Conservation (phyloP, 495 filamentous ascomycete species). For the Lophium mytilinum region DNA sequence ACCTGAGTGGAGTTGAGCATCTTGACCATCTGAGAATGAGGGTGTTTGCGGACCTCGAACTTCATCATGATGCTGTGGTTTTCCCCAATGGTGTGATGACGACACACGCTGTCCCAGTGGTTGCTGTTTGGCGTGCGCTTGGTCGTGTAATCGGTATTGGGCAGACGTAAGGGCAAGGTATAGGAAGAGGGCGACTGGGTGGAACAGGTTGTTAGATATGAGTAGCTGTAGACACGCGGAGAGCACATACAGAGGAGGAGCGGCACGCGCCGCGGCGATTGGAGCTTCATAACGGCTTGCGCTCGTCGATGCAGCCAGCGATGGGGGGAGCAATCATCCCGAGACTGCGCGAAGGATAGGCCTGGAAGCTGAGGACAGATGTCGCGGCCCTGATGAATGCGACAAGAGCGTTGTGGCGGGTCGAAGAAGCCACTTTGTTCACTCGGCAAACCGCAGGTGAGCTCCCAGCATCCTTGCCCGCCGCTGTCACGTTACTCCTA, state of each 20-base stretch:
- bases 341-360: neutral
- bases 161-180: conserved; percentile 14
- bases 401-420: too few species aligned
- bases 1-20: neutral
- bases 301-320: neutral
- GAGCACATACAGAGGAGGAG: conserved; percentile 18
- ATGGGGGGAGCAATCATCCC: conserved; percentile 10
- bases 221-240: neutral
- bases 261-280: conserved; percentile 24
- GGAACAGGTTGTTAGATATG: neutral
- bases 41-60: conserved; percentile 1
- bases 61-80: conserved; percentile 3
- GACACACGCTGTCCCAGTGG: conserved; percentile 5
- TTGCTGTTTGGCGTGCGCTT: conserved; percentile 8
- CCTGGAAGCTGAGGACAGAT: neutral
- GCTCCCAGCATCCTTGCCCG: too few species aligned
- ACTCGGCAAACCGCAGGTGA: neutral
- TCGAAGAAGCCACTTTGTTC: conserved; percentile 10
- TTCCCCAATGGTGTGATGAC: conserved; percentile 11
- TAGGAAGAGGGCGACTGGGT: conserved; percentile 14
- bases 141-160: conserved; percentile 3
- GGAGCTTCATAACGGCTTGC: conserved; percentile 13
- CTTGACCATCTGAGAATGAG: neutral
- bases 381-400: too few species aligned
- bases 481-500: too few species aligned